Base-by-base conservation (phyloP, 1,139 yeast genomes). In the Entelexis sorbosivorans region DNA sequence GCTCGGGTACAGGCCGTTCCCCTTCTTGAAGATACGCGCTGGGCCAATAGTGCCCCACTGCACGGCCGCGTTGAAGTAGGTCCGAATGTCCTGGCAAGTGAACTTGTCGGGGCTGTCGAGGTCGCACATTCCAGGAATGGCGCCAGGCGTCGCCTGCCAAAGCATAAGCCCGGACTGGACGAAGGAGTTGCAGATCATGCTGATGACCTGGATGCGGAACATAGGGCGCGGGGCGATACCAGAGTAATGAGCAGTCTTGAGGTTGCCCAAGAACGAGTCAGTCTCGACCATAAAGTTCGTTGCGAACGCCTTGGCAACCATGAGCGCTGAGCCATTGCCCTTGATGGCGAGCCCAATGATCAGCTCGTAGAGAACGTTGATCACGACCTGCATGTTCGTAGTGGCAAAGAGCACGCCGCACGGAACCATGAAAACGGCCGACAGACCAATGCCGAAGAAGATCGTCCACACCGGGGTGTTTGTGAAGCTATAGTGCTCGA, bases 281-380 rank as follows among this genome's bases (percentile, higher is more conserved):
- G 83, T 81, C 65, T 79, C 84, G 3, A 75, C 76, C 63, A 74
- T 77, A 56, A 78, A 77, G 62, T 77, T 78, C 60, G 73, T 74
- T 43, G 82, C 84, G 56, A 70, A 71, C 0, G 79, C 76, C 63
- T 77, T 78, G 46, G 58, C 38, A n/a, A 50, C 71, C 73, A 74
- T 78, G 56, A 79, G 66, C 2, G 85, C 83, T 47, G 71, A 65
- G 40, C 81, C 82, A 56, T 79, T 78, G 52, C 82, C 82, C 36
- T 81, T 82, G 47, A 78, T 59, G 9, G 81, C 78, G 58, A 78
- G 78, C 35, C 86, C 84, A 24, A 81, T 76, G 33, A 75, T 71
- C 10, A 82, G 71, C 58, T 71, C 77, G 39, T 78, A 61, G 10
- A 79, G 66, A 9, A 80, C 80, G 55, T 78, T 78, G 57, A 79